These are phyloP conservation scores for Alternaria infectoria DNA, from an alignment of 2,329 filamentous ascomycete genomes.

Conservation along the genomic window DNA sequence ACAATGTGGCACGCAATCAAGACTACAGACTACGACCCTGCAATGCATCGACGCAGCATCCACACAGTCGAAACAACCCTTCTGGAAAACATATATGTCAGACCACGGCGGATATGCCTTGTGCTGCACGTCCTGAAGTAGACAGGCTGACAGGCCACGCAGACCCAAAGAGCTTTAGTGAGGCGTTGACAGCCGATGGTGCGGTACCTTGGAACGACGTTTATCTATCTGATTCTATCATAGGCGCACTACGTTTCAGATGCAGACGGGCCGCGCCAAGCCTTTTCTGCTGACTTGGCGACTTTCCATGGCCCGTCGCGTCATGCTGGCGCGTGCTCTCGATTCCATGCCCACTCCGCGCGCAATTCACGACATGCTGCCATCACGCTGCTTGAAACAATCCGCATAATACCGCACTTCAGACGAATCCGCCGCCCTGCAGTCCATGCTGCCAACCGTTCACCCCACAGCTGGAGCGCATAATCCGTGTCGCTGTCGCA, in stretches of 20 bases:
- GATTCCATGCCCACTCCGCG: neutral
- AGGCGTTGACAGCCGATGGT: constrained; percentile 11
- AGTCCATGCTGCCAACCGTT: constrained; percentile 6
- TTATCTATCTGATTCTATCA: constrained; percentile 34
- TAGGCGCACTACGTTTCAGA: constrained; percentile 38
- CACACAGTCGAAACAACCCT: constrained; percentile 18
- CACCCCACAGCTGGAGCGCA: constrained; percentile 18
- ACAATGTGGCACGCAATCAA: neutral
- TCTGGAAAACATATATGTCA: constrained; percentile 8
- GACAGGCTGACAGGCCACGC: constrained; percentile 7
- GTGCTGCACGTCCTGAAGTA: constrained; percentile 5
- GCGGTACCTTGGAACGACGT: constrained; percentile 9
- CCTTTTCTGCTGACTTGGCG: constrained; percentile 17
- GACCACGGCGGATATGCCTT: constrained; percentile 12
- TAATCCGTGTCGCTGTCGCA: constrained; percentile 17
- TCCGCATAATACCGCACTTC: constrained; percentile 20
- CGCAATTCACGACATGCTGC: neutral
- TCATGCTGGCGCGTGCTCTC: constrained; percentile 18
- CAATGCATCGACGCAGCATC: constrained; percentile 6
- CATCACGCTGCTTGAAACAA: constrained; percentile 35
- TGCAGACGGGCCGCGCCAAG: constrained; percentile 8
- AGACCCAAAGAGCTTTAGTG: constrained; percentile 9
- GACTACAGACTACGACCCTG: neutral
- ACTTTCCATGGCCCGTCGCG: constrained; percentile 20
- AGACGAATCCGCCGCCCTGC: constrained; percentile 2